A percentile compares a stretch with the other conserved stretches of the same genome.
Conservation (phyloP, 495 filamentous ascomycete species). For the Extremus antarcticus region DNA sequence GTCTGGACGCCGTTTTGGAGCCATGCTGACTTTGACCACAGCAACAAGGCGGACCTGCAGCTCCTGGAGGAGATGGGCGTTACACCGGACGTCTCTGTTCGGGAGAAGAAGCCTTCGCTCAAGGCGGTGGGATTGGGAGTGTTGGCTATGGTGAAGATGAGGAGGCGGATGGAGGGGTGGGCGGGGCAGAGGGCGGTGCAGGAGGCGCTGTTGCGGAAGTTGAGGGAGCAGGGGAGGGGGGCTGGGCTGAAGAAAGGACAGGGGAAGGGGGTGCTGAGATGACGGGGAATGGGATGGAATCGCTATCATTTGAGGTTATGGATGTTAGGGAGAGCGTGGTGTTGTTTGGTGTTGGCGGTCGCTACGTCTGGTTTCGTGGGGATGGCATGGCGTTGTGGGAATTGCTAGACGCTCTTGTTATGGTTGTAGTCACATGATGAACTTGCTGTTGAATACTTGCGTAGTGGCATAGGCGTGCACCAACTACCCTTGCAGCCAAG, state of each 20-base stretch:
- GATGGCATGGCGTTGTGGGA: too few species aligned
- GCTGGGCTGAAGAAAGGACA: not conserved
- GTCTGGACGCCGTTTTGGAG: too few species aligned
- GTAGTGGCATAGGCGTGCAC: too few species aligned
- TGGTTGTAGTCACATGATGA: too few species aligned
- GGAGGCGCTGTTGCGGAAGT: conserved; percentile 17
- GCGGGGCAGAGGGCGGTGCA: conserved; percentile 26
- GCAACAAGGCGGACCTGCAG: conserved; percentile 82
- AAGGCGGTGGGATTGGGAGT: conserved; percentile 42
- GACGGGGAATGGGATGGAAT: too few species aligned
- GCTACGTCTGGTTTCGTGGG: too few species aligned
- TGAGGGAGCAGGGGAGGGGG: conserved; percentile 8
- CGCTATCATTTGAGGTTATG: too few species aligned
- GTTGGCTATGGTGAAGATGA: conserved; percentile 46
- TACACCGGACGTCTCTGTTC: conserved; percentile 35
- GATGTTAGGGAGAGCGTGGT: too few species aligned
- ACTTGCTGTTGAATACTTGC: too few species aligned
- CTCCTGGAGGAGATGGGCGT: conserved; percentile 74
- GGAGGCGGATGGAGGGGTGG: conserved; percentile 41
- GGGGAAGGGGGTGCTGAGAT: not conserved
- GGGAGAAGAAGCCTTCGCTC: conserved; percentile 34
- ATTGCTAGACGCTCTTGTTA: too few species aligned
- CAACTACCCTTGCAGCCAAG: too few species aligned
- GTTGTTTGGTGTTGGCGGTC: too few species aligned
- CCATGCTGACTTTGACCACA: conserved; percentile 33